Conservation (phyloP, 75 land plant species). For the Sequoiadendron giganteum region DNA sequence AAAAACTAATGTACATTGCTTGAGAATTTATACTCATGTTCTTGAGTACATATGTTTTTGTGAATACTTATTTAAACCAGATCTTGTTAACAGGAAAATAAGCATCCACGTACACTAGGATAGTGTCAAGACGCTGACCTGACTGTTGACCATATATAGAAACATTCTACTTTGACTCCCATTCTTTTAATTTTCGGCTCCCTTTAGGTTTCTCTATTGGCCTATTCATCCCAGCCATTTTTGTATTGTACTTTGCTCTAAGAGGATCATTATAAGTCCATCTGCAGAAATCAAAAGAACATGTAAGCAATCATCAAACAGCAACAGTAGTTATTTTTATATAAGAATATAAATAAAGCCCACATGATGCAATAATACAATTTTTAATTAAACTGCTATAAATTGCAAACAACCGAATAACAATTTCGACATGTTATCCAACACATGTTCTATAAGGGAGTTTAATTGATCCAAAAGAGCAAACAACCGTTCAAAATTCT, state of each 20-base stretch:
- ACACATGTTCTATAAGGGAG: background rate
- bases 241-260: constrained; percentile 77
- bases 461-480: background rate
- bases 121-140: background rate
- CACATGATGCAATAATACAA: background rate
- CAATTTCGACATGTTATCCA: background rate
- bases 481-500: background rate
- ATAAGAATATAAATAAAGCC: background rate
- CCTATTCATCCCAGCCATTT: constrained; percentile 90
- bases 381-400: background rate
- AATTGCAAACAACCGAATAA: background rate
- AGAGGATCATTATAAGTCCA: constrained; percentile 90
- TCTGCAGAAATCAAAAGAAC: constrained; percentile 35
- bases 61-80: too few species aligned
- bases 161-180: constrained; percentile 40
- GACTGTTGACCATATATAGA: background rate
- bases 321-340: background rate
- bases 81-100: too few species aligned
- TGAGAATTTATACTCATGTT: too few species aligned
- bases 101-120: too few species aligned
- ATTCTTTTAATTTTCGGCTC: constrained; percentile 94
- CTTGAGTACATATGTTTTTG: too few species aligned
- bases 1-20: too few species aligned
- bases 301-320: constrained; percentile 9
- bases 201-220: constrained; percentile 88